These are phyloP conservation scores for Coleophoma crateriformis DNA, from an alignment of 2,329 filamentous ascomycete genomes.

Conservation along the genomic window DNA sequence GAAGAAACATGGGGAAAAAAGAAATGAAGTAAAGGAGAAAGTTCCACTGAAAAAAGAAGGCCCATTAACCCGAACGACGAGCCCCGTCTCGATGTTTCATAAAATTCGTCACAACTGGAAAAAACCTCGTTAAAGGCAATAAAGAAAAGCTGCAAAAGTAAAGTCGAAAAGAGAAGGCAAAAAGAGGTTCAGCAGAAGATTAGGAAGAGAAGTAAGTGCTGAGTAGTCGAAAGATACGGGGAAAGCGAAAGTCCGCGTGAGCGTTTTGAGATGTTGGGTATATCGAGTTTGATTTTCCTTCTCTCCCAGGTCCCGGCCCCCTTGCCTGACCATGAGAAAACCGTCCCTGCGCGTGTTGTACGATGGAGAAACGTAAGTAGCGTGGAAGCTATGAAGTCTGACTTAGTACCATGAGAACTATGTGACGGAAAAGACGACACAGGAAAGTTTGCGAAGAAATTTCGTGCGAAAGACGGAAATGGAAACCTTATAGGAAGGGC, in stretches of 20 bases:
- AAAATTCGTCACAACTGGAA: too few relatives aligned
- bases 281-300: slow-evolving; percentile 4
- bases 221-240: slow-evolving; percentile 7
- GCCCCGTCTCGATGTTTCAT: too few relatives aligned
- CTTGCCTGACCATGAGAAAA: background rate
- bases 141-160: background rate
- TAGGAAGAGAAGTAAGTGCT: slow-evolving; percentile 10
- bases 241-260: slow-evolving; percentile 20
- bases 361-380: too few relatives aligned
- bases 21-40: slow-evolving; percentile 4
- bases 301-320: background rate
- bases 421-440: background rate
- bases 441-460: background rate
- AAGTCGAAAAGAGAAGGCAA: slow-evolving; percentile 5
- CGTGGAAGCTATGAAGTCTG: too few relatives aligned
- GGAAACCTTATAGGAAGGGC: background rate
- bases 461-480: too few relatives aligned
- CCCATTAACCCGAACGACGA: background rate
- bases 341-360: background rate
- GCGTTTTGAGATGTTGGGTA: slow-evolving; percentile 16
- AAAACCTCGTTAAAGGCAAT: too few relatives aligned
- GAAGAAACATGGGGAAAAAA: slow-evolving; percentile 5
- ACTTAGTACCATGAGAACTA: background rate
- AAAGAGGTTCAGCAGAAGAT: background rate
- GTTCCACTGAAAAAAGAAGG: slow-evolving; percentile 9